Evolutionary conservation across 257 asterid genomes (phyloP), one percentile per base, ranked within the genome.

Genomic region (Plectranthus barbatus): DNA sequence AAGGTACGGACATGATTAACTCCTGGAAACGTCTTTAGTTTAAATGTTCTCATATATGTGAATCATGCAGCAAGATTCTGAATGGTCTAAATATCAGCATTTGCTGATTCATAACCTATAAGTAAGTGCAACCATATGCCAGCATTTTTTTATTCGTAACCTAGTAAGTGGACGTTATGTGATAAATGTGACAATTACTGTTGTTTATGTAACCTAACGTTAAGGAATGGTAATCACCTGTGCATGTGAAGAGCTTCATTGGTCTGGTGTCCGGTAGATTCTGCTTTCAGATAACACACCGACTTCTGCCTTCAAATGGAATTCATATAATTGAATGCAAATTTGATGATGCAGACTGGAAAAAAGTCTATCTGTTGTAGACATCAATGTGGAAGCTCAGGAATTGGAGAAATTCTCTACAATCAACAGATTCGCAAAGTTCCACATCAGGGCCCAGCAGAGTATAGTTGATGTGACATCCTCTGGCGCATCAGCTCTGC

Each of bases 341-440:
- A 24, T 57, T 68, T 75, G 72, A 46, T 72, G 69, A 45, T 75
- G 84, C 84, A 87, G 95, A 76, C 68, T 84, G 86, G 86, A 84
- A 24, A 74, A 74, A 64, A 68, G 67, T 66, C 41, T 69, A 62
- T 82, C 86, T 19, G 12, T 68, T 59, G 64, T 64, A 47, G 86
- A 84, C 53, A 36, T 81, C 66, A 79, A 75, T 56, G 73, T 76
- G 79, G 86, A 77, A 51, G 54, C 69, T 47, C 86, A 74, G 41
- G 93, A 87, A n/a, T 48, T 84, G 79, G 94, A 84, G 65, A 84
- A 74, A 62, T 70, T 82, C 45, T 77, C 90, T 3, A 75, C 73
- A 53, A 74, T 83, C 68, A 83, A 81, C 54, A 81, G 93, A 53
- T 78, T 87, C 34, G 90, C 86, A 3, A 87, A 67, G 81, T 81